These are phyloP conservation scores for Phytophthora multivora DNA, from an alignment of 352 stramenopile genomes.

Conservation along the genomic window DNA sequence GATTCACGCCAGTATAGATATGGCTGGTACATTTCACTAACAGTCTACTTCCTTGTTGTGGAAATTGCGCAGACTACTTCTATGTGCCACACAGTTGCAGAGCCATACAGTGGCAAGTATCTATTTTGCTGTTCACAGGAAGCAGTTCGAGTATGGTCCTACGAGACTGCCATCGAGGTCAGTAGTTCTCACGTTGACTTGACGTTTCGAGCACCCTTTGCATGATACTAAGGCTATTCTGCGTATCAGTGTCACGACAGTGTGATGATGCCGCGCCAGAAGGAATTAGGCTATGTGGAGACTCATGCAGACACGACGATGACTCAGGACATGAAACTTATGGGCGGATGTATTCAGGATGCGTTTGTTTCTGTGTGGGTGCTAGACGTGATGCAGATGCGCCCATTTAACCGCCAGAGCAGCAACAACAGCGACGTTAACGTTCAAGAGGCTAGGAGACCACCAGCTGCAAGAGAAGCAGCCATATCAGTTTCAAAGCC, in stretches of 20 bases:
- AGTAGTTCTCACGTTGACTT: background rate
- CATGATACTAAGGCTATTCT: background rate
- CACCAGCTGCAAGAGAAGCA: constrained; percentile 23
- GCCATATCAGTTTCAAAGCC: constrained; percentile 1
- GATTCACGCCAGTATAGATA: background rate
- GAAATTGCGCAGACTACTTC: constrained; percentile 65
- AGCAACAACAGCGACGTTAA: constrained; percentile 13
- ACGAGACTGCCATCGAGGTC: constrained; percentile 82
- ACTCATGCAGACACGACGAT: constrained; percentile 75
- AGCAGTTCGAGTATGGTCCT: constrained; percentile 82
- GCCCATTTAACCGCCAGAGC: constrained; percentile 55
- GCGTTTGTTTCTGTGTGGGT: constrained; percentile 85
- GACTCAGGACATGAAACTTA: constrained; percentile 83
- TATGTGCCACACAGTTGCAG: constrained; percentile 76
- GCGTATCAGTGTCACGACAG: constrained; percentile 74
- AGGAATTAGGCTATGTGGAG: constrained; percentile 60
- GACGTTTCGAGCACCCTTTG: background rate
- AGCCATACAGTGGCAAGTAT: constrained; percentile 83
- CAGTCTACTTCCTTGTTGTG: background rate
- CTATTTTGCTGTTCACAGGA: constrained; percentile 80
- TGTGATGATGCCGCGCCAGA: constrained; percentile 57
- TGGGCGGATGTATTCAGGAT: constrained; percentile 81
- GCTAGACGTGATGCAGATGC: constrained; percentile 74
- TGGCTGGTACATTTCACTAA: background rate
- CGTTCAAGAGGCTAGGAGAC: constrained; percentile 14